Base-by-base conservation (phyloP, 768 basidiomycete species). In the Leccinum olivaceopallidum region DNA sequence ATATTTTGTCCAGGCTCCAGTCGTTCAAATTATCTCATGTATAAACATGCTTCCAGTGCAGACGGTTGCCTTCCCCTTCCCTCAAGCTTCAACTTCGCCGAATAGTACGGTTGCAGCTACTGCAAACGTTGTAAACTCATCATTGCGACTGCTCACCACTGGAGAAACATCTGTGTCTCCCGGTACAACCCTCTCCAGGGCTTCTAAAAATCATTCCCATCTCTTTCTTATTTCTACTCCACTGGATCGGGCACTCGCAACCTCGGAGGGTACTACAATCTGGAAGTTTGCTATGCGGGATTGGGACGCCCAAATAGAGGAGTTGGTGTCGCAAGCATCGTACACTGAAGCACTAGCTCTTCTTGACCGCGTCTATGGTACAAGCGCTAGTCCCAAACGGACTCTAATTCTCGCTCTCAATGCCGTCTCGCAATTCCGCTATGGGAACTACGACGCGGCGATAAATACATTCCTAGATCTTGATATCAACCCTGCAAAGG, bases 401-500 rank as follows among this genome's bases (percentile, higher is more conserved):
- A 84, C 79, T 4, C 80, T 81, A 10, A 83, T 94, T 30, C 84
- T 87, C 5, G 84, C 85, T 2, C 80, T 98, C 20, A 83, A 91
- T 56, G 94, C 94, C 0, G 87, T 97, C 0, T 79, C 89, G 0
- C 83, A 89, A 60, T 95, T 95, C 74, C 81, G 83, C 4, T 75
- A 79, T 8, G 83, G 81, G 8, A 81, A 86, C 59, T 95, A 85
- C 68, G 88, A 90, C 62, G 75, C 79, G 1, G 95, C 96, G 1
- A 89, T 98, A 59, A 88, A 97, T 69, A 84, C 87, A 0, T 95
- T 98, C 72, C 83, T 95, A 53, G 85, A 89, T 47, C 86, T 96
- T 47, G 89, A 98, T 64, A 79, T 95, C 65, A 95, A 95, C 68
- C 97, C 97, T 0, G 93, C 95, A 0, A 94, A 95, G 69, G 92